Conservation (phyloP, 78 protist species). For the Pelomyxa schiedti region DNA sequence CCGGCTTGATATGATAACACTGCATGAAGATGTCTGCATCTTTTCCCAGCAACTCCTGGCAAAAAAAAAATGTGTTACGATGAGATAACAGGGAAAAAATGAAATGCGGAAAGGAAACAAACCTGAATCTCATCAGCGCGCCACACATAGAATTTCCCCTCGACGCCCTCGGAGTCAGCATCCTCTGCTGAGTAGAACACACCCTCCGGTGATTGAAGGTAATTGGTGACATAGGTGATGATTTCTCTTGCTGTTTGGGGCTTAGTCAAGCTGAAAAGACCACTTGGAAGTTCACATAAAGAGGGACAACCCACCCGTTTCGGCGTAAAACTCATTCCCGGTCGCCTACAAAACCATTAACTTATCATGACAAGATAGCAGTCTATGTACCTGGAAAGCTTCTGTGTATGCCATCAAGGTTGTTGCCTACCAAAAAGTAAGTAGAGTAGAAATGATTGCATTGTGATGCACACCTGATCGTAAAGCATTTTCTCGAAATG, state of each 20-base stretch:
- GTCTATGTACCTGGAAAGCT: too few species aligned
- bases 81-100: too few species aligned
- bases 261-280: too few species aligned
- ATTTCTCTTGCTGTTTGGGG: too few species aligned
- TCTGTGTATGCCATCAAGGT: too few species aligned
- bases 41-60: not conserved
- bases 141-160: slow-evolving; percentile 30
- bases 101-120: too few species aligned
- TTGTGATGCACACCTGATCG: slow-evolving; percentile 52
- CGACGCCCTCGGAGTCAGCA: slow-evolving; percentile 14
- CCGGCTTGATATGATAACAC: not conserved
- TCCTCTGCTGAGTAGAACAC: slow-evolving; percentile 19
- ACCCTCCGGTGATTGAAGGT: not conserved
- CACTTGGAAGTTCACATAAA: too few species aligned
- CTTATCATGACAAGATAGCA: too few species aligned
- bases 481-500: slow-evolving; percentile 71
- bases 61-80: too few species aligned
- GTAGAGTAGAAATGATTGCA: slow-evolving; percentile 51
- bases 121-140: not conserved
- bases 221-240: not conserved
- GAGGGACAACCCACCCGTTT: not conserved
- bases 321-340: not conserved
- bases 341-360: slow-evolving; percentile 1
- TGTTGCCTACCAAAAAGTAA: too few species aligned
- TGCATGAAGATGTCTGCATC: not conserved